Percentiles rank a stretch among this genome's conserved stretches.
phyloP scores from a whole-genome alignment of 1,284 basidiomycete species.

The Cystobasidium pallidum region DNA sequence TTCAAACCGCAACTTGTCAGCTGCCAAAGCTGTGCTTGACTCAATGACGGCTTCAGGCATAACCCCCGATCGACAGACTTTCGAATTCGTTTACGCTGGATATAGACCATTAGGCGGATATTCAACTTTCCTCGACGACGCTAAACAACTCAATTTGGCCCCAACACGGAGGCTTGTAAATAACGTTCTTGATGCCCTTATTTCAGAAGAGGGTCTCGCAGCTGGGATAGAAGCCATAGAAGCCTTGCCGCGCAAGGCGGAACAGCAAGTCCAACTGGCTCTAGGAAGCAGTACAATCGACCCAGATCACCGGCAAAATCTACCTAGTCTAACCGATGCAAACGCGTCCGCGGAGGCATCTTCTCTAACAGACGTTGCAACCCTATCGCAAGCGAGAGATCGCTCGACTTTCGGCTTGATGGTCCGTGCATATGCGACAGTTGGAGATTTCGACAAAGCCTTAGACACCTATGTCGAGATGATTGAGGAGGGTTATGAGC shows the following conservation, averaged over 20 bases:
- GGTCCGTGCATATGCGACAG: conserved; percentile 16
- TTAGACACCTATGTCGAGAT: conserved; percentile 32
- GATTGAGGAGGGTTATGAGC: conserved; percentile 7
- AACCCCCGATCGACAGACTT: conserved; percentile 13
- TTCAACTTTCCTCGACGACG: conserved; percentile 7
- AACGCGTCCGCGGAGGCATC: background rate
- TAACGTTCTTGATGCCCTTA: conserved; percentile 4
- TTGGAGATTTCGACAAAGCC: conserved; percentile 23
- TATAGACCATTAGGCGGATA: conserved; percentile 28
- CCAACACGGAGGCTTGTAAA: background rate
- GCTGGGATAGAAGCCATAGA: conserved; percentile 12
- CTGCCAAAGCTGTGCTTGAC: conserved; percentile 44
- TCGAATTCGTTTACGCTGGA: conserved; percentile 13
- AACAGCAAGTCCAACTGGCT: background rate
- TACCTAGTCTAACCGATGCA: background rate
- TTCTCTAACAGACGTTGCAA: background rate
- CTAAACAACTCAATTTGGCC: conserved; percentile 7
- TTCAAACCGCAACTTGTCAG: conserved; percentile 37
- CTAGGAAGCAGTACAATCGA: background rate
- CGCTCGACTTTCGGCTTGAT: conserved; percentile 18
- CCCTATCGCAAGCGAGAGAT: background rate
- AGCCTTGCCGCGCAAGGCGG: background rate
- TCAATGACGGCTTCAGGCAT: conserved; percentile 10
- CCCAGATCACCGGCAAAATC: background rate
- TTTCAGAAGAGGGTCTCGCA: conserved; percentile 8